Conservation (phyloP, 306 rosid species). For the Castanea sativa region DNA sequence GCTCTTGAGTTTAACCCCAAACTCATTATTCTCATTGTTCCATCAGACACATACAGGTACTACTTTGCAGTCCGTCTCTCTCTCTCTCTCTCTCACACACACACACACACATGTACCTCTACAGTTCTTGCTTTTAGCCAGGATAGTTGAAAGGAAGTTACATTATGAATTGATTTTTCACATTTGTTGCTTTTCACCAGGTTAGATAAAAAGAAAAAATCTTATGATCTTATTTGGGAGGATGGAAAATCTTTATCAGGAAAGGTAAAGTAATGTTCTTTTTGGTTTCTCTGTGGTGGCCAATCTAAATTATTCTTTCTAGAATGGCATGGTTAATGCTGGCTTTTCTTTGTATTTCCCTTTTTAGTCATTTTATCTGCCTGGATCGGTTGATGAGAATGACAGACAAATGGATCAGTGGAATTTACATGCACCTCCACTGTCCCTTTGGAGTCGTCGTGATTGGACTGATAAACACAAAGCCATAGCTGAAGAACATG, state of each 20-base stretch:
- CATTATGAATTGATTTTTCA: conserved; percentile 17
- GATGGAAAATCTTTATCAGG: conserved; percentile 59
- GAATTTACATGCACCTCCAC: conserved; percentile 63
- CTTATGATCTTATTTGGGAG: conserved; percentile 90
- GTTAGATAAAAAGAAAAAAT: conserved; percentile 44
- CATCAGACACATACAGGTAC: conserved; percentile 74
- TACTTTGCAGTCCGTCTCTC: conserved; percentile 1
- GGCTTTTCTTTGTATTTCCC: conserved; percentile 18
- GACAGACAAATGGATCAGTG: conserved; percentile 74
- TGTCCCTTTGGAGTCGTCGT: conserved; percentile 78
- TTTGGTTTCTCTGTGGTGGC: not conserved
- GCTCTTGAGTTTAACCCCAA: conserved; percentile 84
- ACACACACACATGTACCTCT: not conserved
- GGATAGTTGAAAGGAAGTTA: not conserved
- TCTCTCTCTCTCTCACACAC: not conserved
- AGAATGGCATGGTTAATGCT: conserved; percentile 8
- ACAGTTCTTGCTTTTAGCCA: not conserved
- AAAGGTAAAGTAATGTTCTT: conserved; percentile 48
- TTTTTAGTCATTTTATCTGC: conserved; percentile 84
- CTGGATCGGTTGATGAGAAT: conserved; percentile 67
- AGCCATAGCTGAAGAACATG: conserved; percentile 55
- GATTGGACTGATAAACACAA: conserved; percentile 56
- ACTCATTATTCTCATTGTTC: conserved; percentile 81
- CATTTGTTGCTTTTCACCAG: conserved; percentile 39
- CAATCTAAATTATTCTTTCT: conserved; percentile 7